These are phyloP conservation scores for Phytopythium sindhum DNA, from an alignment of 352 stramenopile species.

Conservation along the genomic window DNA sequence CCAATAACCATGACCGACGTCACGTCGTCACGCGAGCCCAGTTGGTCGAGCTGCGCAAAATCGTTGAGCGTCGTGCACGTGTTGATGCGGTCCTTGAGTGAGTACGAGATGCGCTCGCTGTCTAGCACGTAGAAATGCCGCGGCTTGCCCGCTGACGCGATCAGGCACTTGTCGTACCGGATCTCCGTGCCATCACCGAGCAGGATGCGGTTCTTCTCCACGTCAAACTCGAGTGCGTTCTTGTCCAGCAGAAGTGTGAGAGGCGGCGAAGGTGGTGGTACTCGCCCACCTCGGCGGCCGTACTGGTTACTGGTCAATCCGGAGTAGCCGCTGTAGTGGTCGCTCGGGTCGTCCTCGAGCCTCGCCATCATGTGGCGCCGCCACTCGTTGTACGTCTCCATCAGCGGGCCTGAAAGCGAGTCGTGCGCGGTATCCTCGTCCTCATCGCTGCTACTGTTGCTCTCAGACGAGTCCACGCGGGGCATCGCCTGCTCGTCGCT, in stretches of 20 bases:
- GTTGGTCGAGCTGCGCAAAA: constrained; percentile 74
- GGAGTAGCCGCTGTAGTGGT: constrained; percentile 6
- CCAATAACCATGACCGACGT: constrained; percentile 82
- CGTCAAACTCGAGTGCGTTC: constrained; percentile 75
- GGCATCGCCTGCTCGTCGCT: constrained; percentile 75
- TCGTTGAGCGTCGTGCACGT: constrained; percentile 74
- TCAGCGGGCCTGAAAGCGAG: constrained; percentile 48
- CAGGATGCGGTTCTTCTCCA: constrained; percentile 81
- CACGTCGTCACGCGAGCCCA: constrained; percentile 44
- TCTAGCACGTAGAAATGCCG: constrained; percentile 89
- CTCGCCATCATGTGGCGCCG: constrained; percentile 75
- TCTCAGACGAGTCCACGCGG: constrained; percentile 48
- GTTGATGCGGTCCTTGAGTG: constrained; percentile 86
- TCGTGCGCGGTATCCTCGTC: constrained; percentile 16
- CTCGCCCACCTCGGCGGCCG: background rate
- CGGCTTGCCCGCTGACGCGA: constrained; percentile 80
- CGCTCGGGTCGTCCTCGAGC: constrained; percentile 68
- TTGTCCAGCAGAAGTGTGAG: constrained; percentile 81
- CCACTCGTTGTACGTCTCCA: constrained; percentile 91
- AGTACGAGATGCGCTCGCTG: constrained; percentile 76
- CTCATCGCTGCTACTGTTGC: background rate
- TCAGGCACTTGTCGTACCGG: constrained; percentile 83
- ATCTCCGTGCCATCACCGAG: constrained; percentile 80
- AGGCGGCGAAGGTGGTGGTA: constrained; percentile 16
- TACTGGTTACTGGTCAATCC: background rate